These are phyloP conservation scores for Silybum marianum DNA, from an alignment of 129 eudicot genomes.

Conservation along the genomic window DNA sequence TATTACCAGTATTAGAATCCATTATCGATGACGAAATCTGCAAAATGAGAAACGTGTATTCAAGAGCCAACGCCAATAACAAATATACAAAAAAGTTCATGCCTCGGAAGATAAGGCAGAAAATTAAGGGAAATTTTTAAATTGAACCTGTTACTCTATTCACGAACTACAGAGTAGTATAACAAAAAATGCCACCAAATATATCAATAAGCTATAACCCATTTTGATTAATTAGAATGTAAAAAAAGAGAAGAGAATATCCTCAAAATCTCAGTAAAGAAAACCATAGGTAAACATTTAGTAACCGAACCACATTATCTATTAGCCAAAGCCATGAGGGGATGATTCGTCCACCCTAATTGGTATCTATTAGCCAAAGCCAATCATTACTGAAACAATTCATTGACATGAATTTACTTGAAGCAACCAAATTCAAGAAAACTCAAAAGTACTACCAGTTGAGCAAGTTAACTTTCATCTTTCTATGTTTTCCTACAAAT, in stretches of 20 bases:
- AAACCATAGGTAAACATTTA: neutral
- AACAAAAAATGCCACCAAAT: neutral
- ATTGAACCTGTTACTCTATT: neutral
- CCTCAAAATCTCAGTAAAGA: neutral
- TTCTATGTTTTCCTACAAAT: neutral
- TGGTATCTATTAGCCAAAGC: neutral
- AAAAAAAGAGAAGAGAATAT: neutral
- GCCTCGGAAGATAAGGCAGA: neutral
- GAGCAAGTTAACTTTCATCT: neutral
- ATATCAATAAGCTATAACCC: neutral
- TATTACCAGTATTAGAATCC: constrained; percentile 41
- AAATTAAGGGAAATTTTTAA: neutral
- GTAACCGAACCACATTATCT: neutral
- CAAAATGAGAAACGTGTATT: constrained; percentile 12
- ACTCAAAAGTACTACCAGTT: neutral
- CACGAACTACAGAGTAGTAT: neutral
- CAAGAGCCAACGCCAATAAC: constrained; percentile 13
- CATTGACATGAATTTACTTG: neutral
- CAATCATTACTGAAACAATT: neutral
- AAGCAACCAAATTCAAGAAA: neutral
- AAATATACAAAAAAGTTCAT: neutral
- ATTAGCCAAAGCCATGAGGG: neutral
- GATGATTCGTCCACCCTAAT: neutral
- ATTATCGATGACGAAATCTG: constrained; percentile 27
- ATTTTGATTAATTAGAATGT: neutral